Base-by-base conservation (phyloP, 2,329 filamentous ascomycete genomes). In the Helotiales sp. region DNA sequence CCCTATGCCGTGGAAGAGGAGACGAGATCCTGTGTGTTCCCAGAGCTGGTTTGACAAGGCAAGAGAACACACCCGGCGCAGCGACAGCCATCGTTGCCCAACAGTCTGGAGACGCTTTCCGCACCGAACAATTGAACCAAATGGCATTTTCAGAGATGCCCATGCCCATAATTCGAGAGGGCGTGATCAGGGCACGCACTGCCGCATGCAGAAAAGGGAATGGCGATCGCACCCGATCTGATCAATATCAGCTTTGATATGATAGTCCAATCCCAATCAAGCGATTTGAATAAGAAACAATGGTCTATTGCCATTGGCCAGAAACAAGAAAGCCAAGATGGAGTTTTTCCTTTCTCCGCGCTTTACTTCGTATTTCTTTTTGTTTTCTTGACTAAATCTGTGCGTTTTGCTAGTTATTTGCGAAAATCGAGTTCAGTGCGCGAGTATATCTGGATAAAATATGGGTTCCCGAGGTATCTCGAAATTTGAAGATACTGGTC, bases 81-180 rank as follows among this genome's bases (percentile, higher is more conserved):
- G 37, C 22, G n/a, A 7, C 6, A 34, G 30, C 52, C 28, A 55
- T 37, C 30, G 30, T 37, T 55, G 52, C 8, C 52, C 52, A 57
- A 24, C 32, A 57, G 20, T 37, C 17, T 32, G 26, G 26, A n/a
- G 49, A 32, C 26, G 15, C 49, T 24, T 40, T 24, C 20, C 30
- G 32, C 54, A 40, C 24, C 54, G 32, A 57, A 57, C 20, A 57
- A 52, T 30, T 5, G 32, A 26, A n/a, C n/a, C n/a, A n/a, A 34
- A 57, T 57, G 54, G 54, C 54, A 57, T 57, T 24, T 50, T 32
- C 17, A 52, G 49, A 52, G 24, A 52, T 52, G 54, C 32, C 30
- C 20, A 57, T 57, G 22, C 47, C 47, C 47, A 50, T n/a, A n/a
- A n/a, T 26, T 55, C n/a, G 50, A 6, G 22, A 30, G 20, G 52